These are phyloP conservation scores for Notholithocarpus densiflorus DNA, from an alignment of 306 rosid species.

Conservation along the genomic window DNA sequence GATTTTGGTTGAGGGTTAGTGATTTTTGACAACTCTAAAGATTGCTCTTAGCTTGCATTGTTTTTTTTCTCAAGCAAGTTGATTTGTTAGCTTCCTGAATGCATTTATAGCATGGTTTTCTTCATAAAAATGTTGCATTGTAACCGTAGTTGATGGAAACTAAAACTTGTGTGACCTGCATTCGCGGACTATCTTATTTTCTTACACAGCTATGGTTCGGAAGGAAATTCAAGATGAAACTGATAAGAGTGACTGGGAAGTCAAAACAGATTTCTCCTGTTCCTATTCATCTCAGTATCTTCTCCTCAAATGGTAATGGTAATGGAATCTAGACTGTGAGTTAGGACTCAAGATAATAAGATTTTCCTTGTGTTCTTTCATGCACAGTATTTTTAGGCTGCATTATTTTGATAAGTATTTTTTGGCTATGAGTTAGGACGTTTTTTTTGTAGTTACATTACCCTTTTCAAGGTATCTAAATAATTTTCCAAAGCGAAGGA, in stretches of 20 bases:
- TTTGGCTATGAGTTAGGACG: not conserved
- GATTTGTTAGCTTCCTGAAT: not conserved
- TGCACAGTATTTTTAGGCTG: not conserved
- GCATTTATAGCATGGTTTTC: not conserved
- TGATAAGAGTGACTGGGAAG: constrained; percentile 62
- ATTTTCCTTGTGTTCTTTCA: not conserved
- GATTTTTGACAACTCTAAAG: constrained; percentile 3
- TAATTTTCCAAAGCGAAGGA: too few relatives aligned
- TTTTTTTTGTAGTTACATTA: too few relatives aligned
- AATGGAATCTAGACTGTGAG: constrained; percentile 5
- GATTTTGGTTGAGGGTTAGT: constrained; percentile 83
- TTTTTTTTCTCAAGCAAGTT: not conserved
- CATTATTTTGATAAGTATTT: not conserved
- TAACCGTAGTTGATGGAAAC: not conserved
- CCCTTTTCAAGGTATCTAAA: too few relatives aligned
- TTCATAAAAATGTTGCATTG: not conserved
- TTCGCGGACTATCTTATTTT: not conserved
- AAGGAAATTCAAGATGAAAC: constrained; percentile 90
- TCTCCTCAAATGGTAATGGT: constrained; percentile 69
- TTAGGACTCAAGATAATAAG: not conserved
- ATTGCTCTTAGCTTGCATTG: not conserved
- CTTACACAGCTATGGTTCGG: constrained; percentile 62
- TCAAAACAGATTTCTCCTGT: constrained; percentile 76
- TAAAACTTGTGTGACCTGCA: not conserved
- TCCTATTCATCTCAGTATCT: constrained; percentile 85